phyloP scores from a whole-genome alignment of 2,329 filamentous ascomycete genomes.

The Alternaria brassicae region DNA sequence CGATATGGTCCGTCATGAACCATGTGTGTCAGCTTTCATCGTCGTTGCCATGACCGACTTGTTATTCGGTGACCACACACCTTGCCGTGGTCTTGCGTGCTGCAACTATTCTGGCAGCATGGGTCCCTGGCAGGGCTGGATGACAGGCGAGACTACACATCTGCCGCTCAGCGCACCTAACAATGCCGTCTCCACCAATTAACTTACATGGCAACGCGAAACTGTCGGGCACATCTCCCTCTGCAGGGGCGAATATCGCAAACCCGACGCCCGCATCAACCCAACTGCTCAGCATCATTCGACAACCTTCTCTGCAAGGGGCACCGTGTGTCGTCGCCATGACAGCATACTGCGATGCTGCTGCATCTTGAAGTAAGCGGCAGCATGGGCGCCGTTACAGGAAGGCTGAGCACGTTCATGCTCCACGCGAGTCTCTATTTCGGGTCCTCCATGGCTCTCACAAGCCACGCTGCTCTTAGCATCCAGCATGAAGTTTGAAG shows the following conservation, averaged over 20 bases:
- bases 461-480: constrained; percentile 45
- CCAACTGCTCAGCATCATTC: constrained; percentile 11
- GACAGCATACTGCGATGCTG: constrained; percentile 32
- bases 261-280: constrained; percentile 5
- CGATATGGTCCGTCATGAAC: constrained; percentile 19
- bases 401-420: constrained; percentile 42
- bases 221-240: constrained; percentile 19
- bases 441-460: constrained; percentile 27
- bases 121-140: constrained; percentile 18
- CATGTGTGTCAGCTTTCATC: constrained; percentile 11
- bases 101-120: constrained; percentile 8
- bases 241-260: constrained; percentile 25
- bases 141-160: constrained; percentile 25
- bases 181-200: constrained; percentile 29
- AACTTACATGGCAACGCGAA: constrained; percentile 7
- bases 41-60: constrained; percentile 12
- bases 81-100: constrained; percentile 16
- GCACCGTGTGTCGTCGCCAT: constrained; percentile 19
- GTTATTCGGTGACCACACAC: constrained; percentile 18
- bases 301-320: constrained; percentile 10
- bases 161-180: constrained; percentile 29
- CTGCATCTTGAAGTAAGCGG: constrained; percentile 35
- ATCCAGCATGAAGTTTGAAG: constrained; percentile 40
- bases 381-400: constrained; percentile 35
- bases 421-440: constrained; percentile 40